Conservation (phyloP, 805 yeast species). For the Wilhelminamyces savonicus region DNA sequence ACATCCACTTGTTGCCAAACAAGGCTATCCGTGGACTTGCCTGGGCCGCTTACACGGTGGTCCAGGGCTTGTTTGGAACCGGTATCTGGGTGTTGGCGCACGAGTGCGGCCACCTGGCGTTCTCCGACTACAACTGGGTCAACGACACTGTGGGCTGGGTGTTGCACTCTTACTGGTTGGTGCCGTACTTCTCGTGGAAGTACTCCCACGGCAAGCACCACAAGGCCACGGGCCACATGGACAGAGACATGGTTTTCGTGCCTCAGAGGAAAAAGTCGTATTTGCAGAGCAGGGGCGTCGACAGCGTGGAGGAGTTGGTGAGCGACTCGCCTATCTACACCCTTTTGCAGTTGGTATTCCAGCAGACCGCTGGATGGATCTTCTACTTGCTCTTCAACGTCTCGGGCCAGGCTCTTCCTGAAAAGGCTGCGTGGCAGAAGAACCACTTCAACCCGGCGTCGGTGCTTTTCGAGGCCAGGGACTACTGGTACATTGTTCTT, state of each 20-base stretch:
- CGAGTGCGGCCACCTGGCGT: constrained; percentile 62
- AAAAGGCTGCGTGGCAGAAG: constrained; percentile 33
- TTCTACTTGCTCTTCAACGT: constrained; percentile 46
- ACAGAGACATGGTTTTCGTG: constrained; percentile 54
- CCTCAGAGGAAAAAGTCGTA: constrained; percentile 48
- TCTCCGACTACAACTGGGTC: constrained; percentile 46
- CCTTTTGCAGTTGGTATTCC: constrained; percentile 37
- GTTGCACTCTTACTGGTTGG: constrained; percentile 49
- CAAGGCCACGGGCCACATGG: constrained; percentile 56
- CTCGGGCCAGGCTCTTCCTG: constrained; percentile 45
- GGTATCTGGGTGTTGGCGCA: constrained; percentile 62
- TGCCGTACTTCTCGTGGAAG: constrained; percentile 61
- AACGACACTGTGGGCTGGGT: constrained; percentile 59
- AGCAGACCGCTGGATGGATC: constrained; percentile 53
- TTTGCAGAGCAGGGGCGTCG: constrained; percentile 21
- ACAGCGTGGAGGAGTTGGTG: constrained; percentile 37
- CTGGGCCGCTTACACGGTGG: constrained; percentile 35
- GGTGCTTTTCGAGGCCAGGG: constrained; percentile 48
- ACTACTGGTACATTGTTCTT: constrained; percentile 49
- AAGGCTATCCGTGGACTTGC: constrained; percentile 28
- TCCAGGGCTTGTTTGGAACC: constrained; percentile 45
- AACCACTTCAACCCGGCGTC: constrained; percentile 52
- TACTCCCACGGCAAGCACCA: constrained; percentile 56
- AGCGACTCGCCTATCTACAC: constrained; percentile 53
- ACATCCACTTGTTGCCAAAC: constrained; percentile 30